phyloP scores from a whole-genome alignment of 306 rosid genomes.

The Senna tora region DNA sequence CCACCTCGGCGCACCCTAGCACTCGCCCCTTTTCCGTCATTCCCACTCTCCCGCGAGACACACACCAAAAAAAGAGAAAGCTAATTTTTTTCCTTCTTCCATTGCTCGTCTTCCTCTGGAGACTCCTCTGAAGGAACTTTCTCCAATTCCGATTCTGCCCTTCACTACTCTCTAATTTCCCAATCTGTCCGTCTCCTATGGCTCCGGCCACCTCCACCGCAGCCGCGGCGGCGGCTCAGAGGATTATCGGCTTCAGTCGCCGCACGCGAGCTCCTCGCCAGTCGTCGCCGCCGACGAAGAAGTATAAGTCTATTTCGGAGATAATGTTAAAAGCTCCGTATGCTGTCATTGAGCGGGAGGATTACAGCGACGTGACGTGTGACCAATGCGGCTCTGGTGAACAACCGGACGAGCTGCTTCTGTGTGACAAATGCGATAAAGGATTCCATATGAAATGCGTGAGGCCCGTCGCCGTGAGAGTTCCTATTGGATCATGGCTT shows the following conservation, averaged over 20 bases:
- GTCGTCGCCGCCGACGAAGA: conserved; percentile 40
- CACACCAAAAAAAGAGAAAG: neutral
- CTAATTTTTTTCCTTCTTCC: conserved; percentile 40
- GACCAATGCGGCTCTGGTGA: conserved; percentile 78
- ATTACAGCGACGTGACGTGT: conserved; percentile 56
- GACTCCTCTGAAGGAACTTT: neutral
- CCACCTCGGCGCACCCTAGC: conserved; percentile 46
- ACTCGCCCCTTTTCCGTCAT: conserved; percentile 25
- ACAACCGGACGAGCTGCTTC: conserved; percentile 64
- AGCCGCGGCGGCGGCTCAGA: conserved; percentile 44
- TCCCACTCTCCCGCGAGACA: conserved; percentile 45
- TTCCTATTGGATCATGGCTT: conserved; percentile 88
- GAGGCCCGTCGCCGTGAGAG: conserved; percentile 73
- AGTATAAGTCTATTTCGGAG: conserved; percentile 54
- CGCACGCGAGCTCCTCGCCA: conserved; percentile 54
- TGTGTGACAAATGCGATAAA: conserved; percentile 80
- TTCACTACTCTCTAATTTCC: conserved; percentile 14
- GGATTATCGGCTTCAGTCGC: conserved; percentile 53
- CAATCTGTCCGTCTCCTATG: conserved; percentile 42
- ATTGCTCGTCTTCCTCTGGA: conserved; percentile 39
- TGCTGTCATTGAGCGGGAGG: conserved; percentile 50
- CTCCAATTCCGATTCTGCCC: conserved; percentile 46
- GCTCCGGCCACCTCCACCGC: conserved; percentile 52
- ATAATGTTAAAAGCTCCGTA: conserved; percentile 56
- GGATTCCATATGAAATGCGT: conserved; percentile 89